Conservation (phyloP, 306 rosid species). For the Fagus sylvatica region DNA sequence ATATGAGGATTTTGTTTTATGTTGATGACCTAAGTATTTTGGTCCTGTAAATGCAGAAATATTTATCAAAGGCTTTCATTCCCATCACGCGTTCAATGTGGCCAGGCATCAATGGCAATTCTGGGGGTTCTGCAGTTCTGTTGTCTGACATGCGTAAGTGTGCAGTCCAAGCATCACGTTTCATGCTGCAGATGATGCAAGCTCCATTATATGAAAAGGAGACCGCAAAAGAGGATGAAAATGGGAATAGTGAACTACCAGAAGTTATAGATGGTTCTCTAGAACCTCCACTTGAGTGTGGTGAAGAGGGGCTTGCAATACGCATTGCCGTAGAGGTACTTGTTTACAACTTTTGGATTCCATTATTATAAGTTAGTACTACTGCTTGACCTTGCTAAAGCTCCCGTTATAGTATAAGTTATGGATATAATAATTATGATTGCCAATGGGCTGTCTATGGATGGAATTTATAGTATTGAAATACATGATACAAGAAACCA, state of each 20-base stretch:
- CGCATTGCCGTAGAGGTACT: constrained; percentile 83
- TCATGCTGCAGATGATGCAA: constrained; percentile 96
- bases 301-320: constrained; percentile 89
- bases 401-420: constrained; percentile 6
- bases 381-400: constrained; percentile 6
- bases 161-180: constrained; percentile 92
- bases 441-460: not conserved
- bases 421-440: not conserved
- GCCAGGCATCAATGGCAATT: constrained; percentile 82
- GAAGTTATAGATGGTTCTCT: constrained; percentile 45
- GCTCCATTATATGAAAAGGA: constrained; percentile 61
- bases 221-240: constrained; percentile 49
- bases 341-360: constrained; percentile 6
- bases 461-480: not conserved
- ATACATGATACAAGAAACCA: not conserved
- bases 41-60: constrained; percentile 53
- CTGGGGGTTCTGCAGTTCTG: constrained; percentile 53
- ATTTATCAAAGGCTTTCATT: constrained; percentile 75
- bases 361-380: not conserved
- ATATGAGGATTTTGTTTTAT: not conserved
- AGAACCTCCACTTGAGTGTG: constrained; percentile 70
- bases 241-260: constrained; percentile 36
- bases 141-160: constrained; percentile 86
- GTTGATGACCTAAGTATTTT: constrained; percentile 17
- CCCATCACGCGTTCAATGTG: constrained; percentile 88